These are phyloP conservation scores for Cymbopogon flexuosus DNA, from an alignment of 202 grass and related monocot genomes.

Conservation along the genomic window DNA sequence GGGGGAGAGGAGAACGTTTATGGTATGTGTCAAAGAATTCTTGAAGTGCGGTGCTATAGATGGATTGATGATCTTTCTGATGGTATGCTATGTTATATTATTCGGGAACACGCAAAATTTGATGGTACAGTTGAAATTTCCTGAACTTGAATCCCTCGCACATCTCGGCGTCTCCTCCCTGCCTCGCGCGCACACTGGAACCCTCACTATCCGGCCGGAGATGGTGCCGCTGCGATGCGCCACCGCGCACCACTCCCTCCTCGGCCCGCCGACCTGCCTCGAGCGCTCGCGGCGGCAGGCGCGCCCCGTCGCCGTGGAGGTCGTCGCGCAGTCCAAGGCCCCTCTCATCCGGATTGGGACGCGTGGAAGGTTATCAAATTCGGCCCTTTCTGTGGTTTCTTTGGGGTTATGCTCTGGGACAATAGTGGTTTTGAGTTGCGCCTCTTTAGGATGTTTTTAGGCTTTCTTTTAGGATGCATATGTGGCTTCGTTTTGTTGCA, in stretches of 20 bases:
- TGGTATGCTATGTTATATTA: not conserved
- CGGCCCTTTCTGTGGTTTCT: not conserved
- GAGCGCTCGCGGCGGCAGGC: slow-evolving; percentile 28
- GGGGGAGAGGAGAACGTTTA: not conserved
- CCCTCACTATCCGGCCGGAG: not conserved
- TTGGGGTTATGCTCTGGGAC: not conserved
- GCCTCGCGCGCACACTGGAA: too few species aligned
- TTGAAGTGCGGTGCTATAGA: not conserved
- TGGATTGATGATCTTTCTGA: not conserved
- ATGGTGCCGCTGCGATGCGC: slow-evolving; percentile 50
- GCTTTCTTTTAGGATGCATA: not conserved
- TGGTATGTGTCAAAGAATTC: not conserved
- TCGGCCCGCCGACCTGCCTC: slow-evolving; percentile 46
- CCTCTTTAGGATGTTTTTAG: not conserved
- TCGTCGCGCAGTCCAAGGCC: slow-evolving; percentile 62
- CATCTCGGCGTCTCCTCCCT: not conserved
- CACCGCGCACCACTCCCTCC: slow-evolving; percentile 33
- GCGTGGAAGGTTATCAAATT: slow-evolving; percentile 67
- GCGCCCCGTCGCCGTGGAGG: slow-evolving; percentile 46
- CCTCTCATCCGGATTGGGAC: slow-evolving; percentile 82
- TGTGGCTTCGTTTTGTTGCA: slow-evolving; percentile 9
- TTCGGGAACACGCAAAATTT: not conserved
- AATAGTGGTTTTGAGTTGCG: not conserved
- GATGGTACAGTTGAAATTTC: not conserved
- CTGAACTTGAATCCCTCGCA: not conserved